phyloP scores from a whole-genome alignment of 441 rosid genomes.

The Jatropha podagrica region DNA sequence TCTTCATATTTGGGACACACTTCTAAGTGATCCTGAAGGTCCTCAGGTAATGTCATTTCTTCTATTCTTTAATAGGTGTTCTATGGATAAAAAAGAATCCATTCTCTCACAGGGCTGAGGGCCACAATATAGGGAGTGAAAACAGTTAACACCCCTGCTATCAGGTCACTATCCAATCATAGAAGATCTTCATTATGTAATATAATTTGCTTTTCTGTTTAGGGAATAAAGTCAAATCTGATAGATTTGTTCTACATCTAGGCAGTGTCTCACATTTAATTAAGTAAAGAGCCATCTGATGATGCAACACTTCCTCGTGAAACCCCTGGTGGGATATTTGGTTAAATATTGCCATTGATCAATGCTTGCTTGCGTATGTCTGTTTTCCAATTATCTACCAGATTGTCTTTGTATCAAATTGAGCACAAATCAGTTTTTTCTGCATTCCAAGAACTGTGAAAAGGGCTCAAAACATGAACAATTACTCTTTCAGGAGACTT shows the following conservation, averaged over 20 bases:
- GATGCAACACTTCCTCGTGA: no score
- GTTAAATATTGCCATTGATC: background rate
- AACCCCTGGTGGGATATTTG: background rate
- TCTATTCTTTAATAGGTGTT: conserved; percentile 7
- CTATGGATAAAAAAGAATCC: background rate
- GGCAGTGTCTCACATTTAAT: no score
- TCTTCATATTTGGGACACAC: conserved; percentile 97
- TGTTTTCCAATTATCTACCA: background rate
- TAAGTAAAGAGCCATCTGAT: no score
- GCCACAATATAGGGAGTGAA: background rate
- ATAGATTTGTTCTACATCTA: no score
- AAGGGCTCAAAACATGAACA: no score
- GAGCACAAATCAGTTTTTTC: background rate
- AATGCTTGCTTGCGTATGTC: background rate
- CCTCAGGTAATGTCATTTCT: conserved; percentile 59
- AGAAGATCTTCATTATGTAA: background rate
- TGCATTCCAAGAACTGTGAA: background rate
- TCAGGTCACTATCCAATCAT: background rate
- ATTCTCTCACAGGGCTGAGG: background rate
- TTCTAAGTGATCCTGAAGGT: conserved; percentile 93
- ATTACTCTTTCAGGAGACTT: conserved; percentile 63
- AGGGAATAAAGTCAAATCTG: no score
- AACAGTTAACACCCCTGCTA: background rate
- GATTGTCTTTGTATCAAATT: background rate
- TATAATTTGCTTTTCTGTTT: no score